phyloP scores from a whole-genome alignment of 371 early-diverging fungal genomes.

The Rhizopus delemar region DNA sequence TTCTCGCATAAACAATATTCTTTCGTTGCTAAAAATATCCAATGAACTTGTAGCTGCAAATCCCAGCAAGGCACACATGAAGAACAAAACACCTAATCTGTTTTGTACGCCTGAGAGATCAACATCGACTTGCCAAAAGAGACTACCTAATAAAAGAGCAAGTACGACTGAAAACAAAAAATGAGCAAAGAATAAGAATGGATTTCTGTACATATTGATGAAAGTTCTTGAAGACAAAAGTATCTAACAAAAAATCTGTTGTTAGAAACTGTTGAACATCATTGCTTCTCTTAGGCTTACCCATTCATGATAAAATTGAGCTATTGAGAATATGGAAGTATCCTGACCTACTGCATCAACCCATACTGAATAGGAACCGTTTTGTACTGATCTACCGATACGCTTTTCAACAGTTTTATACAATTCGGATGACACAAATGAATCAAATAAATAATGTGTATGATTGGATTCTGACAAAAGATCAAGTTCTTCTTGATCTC shows the following conservation, averaged over 20 bases:
- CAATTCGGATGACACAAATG: slow-evolving; percentile 32
- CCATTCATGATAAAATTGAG: slow-evolving; percentile 54
- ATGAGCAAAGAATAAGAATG: slow-evolving; percentile 49
- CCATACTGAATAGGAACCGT: slow-evolving; percentile 27
- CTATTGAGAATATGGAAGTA: slow-evolving; percentile 71
- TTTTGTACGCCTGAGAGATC: slow-evolving; percentile 85
- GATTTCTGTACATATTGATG: slow-evolving; percentile 49
- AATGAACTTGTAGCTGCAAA: slow-evolving; percentile 74
- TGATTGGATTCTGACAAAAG: slow-evolving; percentile 43
- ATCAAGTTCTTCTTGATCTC: slow-evolving; percentile 24
- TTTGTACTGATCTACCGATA: slow-evolving; percentile 13
- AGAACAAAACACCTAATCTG: slow-evolving; percentile 78
- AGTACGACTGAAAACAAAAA: slow-evolving; percentile 35
- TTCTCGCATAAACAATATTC: slow-evolving; percentile 78
- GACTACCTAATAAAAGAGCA: slow-evolving; percentile 65
- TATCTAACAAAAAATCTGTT: slow-evolving; percentile 19
- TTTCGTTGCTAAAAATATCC: slow-evolving; percentile 69
- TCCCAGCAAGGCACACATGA: slow-evolving; percentile 81
- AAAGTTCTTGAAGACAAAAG: slow-evolving; percentile 49
- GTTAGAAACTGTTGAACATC: background rate
- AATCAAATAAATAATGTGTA: slow-evolving; percentile 37
- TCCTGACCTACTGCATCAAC: slow-evolving; percentile 50
- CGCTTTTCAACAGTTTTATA: slow-evolving; percentile 20
- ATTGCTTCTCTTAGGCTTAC: slow-evolving; percentile 27
- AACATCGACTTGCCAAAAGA: slow-evolving; percentile 80